phyloP scores from a whole-genome alignment of 179 eudicot genomes.

The Dionaea muscipula region DNA sequence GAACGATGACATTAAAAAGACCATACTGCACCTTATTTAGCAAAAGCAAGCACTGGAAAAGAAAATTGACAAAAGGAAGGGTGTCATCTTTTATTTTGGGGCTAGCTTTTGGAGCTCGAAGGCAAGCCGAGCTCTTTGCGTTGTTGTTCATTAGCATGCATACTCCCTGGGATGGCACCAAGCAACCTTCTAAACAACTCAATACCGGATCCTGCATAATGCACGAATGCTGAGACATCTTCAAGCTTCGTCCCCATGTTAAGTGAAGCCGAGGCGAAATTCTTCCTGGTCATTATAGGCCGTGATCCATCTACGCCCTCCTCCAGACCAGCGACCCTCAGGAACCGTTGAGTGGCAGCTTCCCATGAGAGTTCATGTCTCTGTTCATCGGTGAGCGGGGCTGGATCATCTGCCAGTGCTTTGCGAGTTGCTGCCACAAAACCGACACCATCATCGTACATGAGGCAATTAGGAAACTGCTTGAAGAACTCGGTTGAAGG shows the following conservation, averaged over 20 bases:
- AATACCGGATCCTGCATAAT: slow-evolving; percentile 45
- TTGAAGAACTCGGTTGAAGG: slow-evolving; percentile 92
- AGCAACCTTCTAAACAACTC: slow-evolving; percentile 26
- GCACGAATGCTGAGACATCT: slow-evolving; percentile 65
- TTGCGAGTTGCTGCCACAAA: slow-evolving; percentile 47
- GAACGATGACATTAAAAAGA: too few relatives aligned
- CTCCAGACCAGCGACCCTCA: slow-evolving; percentile 47
- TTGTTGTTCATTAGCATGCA: slow-evolving; percentile 58
- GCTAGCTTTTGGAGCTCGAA: slow-evolving; percentile 1
- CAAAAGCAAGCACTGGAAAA: background rate
- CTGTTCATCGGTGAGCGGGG: slow-evolving; percentile 51
- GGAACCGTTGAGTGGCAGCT: slow-evolving; percentile 75
- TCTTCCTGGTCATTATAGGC: slow-evolving; percentile 21
- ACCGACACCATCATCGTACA: slow-evolving; percentile 41
- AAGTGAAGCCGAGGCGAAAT: slow-evolving; percentile 44
- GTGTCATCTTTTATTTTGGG: background rate
- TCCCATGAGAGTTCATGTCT: slow-evolving; percentile 81
- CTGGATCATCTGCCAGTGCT: slow-evolving; percentile 56
- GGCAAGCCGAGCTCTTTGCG: slow-evolving; percentile 52
- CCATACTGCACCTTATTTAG: too few relatives aligned
- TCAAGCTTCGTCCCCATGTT: slow-evolving; percentile 43
- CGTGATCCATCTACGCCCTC: slow-evolving; percentile 11
- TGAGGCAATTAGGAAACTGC: slow-evolving; percentile 72
- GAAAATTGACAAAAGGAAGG: background rate
- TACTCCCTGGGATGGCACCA: slow-evolving; percentile 40